These are phyloP conservation scores for Luzula sylvatica DNA, from an alignment of 176 grass and related monocot genomes.

Conservation along the genomic window DNA sequence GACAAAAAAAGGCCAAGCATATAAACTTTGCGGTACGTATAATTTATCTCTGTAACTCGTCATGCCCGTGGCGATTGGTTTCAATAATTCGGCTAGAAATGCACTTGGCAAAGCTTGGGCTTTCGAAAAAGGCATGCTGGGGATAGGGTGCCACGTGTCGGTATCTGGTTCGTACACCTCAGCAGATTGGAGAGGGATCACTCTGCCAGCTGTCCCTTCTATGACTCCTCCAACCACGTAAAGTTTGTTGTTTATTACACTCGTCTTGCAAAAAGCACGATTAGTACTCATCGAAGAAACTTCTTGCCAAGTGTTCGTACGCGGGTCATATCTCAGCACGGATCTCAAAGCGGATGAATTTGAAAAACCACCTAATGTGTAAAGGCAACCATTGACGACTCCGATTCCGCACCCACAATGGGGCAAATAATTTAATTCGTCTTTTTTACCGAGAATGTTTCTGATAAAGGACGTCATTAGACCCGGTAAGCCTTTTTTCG, in stretches of 20 bases:
- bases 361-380: slow-evolving; percentile 66
- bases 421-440: slow-evolving; percentile 28
- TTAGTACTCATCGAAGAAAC: slow-evolving; percentile 46
- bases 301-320: slow-evolving; percentile 56
- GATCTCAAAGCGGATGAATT: slow-evolving; percentile 33
- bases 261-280: slow-evolving; percentile 62
- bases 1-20: slow-evolving; percentile 68
- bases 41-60: slow-evolving; percentile 52
- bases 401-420: slow-evolving; percentile 42
- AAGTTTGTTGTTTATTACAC: slow-evolving; percentile 62
- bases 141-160: slow-evolving; percentile 40
- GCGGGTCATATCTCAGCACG: slow-evolving; percentile 61
- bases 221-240: slow-evolving; percentile 73
- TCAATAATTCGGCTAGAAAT: slow-evolving; percentile 55
- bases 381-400: slow-evolving; percentile 38
- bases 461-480: slow-evolving; percentile 44
- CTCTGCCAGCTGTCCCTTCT: slow-evolving; percentile 29
- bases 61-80: slow-evolving; percentile 59
- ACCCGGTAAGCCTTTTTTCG: slow-evolving; percentile 19
- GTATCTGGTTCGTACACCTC: slow-evolving; percentile 72
- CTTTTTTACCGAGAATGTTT: slow-evolving; percentile 43
- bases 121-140: slow-evolving; percentile 65
- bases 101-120: slow-evolving; percentile 32
- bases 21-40: slow-evolving; percentile 70
- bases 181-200: slow-evolving; percentile 49